Percentiles rank a stretch among this genome's conserved stretches.
These are phyloP conservation scores for Mycena albidolilacea DNA, from an alignment of 768 basidiomycete genomes.

Conservation along the genomic window DNA sequence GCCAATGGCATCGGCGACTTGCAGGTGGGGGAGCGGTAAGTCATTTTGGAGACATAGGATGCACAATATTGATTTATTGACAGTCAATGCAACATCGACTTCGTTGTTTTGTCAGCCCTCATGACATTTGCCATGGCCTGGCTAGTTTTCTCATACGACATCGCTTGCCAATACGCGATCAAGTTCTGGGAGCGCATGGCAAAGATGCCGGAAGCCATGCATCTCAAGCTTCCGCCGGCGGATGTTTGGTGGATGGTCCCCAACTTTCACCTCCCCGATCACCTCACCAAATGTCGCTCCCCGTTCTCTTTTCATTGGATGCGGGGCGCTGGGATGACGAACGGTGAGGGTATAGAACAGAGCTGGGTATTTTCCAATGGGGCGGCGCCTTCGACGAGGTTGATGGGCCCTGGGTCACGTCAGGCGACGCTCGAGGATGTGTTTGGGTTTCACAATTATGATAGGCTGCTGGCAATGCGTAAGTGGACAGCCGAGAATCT, in stretches of 20 bases:
- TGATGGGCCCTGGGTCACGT: neutral
- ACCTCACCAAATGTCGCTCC: neutral
- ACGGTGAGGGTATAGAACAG: conserved; percentile 21
- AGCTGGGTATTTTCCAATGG: conserved; percentile 27
- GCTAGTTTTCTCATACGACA: neutral
- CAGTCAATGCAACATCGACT: neutral
- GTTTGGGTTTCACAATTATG: neutral
- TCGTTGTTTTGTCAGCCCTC: neutral
- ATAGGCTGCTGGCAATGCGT: neutral
- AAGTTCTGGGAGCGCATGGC: neutral
- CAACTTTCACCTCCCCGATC: neutral
- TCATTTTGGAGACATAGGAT: neutral
- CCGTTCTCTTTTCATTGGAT: conserved; percentile 7
- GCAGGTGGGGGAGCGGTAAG: neutral
- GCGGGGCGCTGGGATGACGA: conserved; percentile 9
- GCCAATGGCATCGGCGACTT: neutral
- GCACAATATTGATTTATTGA: neutral
- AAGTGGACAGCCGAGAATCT: neutral
- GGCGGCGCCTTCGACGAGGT: neutral
- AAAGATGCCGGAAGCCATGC: neutral
- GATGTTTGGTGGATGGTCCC: conserved; percentile 33
- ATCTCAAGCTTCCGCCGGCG: neutral
- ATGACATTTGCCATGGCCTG: neutral
- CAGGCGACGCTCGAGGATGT: neutral
- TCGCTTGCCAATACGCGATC: neutral